Conservation (phyloP, 805 yeast species). For the Cyberlindnera bimundalis region DNA sequence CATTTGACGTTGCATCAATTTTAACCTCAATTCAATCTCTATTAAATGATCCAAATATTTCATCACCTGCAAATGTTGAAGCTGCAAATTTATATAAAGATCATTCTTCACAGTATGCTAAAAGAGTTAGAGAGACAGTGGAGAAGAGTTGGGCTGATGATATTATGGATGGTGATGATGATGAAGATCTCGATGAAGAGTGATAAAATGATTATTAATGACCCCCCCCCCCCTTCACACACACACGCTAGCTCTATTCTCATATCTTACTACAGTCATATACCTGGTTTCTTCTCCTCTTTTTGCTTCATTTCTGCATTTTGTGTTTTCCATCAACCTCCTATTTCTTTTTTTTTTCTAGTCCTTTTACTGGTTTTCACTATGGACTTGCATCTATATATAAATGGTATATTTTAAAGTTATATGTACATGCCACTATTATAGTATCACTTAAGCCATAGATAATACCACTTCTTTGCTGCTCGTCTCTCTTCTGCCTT, state of each 20-base stretch:
- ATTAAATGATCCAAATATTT: slow-evolving; percentile 92
- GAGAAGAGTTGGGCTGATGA: slow-evolving; percentile 93
- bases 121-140: slow-evolving; percentile 90
- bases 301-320: not conserved
- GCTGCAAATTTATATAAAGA: slow-evolving; percentile 95
- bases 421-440: not conserved
- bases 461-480: slow-evolving; percentile 26
- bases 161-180: slow-evolving; percentile 53
- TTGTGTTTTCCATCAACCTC: not conserved
- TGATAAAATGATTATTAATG: not conserved
- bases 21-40: slow-evolving; percentile 89
- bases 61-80: slow-evolving; percentile 96
- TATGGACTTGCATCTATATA: not conserved
- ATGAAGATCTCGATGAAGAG: slow-evolving; percentile 30
- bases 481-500: not conserved
- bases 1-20: slow-evolving; percentile 95
- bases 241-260: too few relatives aligned
- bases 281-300: not conserved
- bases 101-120: slow-evolving; percentile 87
- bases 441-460: slow-evolving; percentile 25
- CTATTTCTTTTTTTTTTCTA: not conserved
- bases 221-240: not conserved
- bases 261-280: too few relatives aligned
- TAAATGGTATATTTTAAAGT: not conserved
- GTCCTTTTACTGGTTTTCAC: not conserved